These are phyloP conservation scores for Lodderomyces orthopsilosis DNA, from an alignment of 1,139 yeast species.

Conservation along the genomic window DNA sequence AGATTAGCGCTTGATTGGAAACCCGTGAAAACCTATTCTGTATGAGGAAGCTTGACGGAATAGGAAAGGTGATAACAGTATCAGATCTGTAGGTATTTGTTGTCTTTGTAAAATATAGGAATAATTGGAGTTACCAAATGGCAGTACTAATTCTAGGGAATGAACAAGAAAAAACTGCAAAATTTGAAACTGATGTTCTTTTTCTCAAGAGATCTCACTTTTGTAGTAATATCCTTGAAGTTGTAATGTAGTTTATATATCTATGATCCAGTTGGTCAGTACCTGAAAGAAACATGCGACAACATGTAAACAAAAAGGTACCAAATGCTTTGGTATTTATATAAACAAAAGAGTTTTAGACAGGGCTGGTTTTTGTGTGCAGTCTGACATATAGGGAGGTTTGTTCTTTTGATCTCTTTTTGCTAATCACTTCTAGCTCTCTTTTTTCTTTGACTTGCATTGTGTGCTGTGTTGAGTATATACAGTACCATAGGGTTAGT, in stretches of 20 bases:
- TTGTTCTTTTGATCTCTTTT: no score
- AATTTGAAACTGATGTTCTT: not conserved
- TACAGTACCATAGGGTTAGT: not conserved
- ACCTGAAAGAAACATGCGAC: not conserved
- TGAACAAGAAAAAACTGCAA: not conserved
- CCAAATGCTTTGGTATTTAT: not conserved
- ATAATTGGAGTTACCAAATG: not conserved
- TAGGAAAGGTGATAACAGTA: not conserved
- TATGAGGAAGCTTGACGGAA: not conserved
- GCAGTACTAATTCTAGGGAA: not conserved
- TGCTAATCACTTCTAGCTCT: no score
- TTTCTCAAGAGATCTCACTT: not conserved
- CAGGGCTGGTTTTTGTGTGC: not conserved
- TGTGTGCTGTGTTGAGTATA: not conserved
- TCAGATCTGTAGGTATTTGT: not conserved
- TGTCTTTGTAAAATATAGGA: no score
- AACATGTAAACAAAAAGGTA: constrained; percentile 1
- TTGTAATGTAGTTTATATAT: no score
- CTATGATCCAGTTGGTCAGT: not conserved
- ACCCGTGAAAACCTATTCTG: not conserved
- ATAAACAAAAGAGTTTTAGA: not conserved
- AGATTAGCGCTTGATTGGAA: no score
- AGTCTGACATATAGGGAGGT: no score
- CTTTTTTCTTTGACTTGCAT: not conserved
- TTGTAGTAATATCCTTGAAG: no score